Evolutionary conservation across 768 basidiomycete species (phyloP).

Genomic region (Phylloporus sp.): DNA sequence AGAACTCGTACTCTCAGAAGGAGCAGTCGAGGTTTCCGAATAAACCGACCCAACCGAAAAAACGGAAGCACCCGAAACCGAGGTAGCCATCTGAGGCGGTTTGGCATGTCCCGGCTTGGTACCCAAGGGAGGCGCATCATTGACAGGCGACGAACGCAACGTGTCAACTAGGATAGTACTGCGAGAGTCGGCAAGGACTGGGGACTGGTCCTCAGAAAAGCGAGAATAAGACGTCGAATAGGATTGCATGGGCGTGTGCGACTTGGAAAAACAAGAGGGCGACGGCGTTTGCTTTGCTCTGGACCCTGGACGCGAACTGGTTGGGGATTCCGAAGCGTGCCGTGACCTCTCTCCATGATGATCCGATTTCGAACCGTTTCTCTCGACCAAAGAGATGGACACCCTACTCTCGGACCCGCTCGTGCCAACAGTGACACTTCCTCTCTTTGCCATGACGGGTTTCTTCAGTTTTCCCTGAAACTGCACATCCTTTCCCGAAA

Average conservation of each 20-base stretch:
- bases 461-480: slow-evolving; percentile 76
- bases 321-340: slow-evolving; percentile 15
- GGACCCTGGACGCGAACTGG: slow-evolving; percentile 16
- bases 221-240: slow-evolving; percentile 16
- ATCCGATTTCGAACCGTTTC: background rate
- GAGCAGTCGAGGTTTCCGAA: slow-evolving; percentile 25
- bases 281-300: slow-evolving; percentile 17
- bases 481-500: slow-evolving; percentile 55
- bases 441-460: slow-evolving; percentile 70
- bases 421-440: slow-evolving; percentile 15
- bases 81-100: slow-evolving; percentile 16
- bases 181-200: background rate
- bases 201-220: slow-evolving; percentile 11
- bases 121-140: background rate
- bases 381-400: slow-evolving; percentile 19
- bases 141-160: background rate
- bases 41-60: slow-evolving; percentile 27
- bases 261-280: slow-evolving; percentile 9
- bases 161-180: slow-evolving; percentile 2
- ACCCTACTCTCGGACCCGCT: slow-evolving; percentile 7
- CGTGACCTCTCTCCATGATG: slow-evolving; percentile 3
- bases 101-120: slow-evolving; percentile 17
- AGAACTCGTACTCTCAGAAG: slow-evolving; percentile 3
- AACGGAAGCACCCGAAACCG: slow-evolving; percentile 25
- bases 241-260: slow-evolving; percentile 14